Evolutionary conservation across 1,284 basidiomycete genomes (phyloP), one percentile per base, ranked within the genome.

Genomic region (Sphagnurus paluster): DNA sequence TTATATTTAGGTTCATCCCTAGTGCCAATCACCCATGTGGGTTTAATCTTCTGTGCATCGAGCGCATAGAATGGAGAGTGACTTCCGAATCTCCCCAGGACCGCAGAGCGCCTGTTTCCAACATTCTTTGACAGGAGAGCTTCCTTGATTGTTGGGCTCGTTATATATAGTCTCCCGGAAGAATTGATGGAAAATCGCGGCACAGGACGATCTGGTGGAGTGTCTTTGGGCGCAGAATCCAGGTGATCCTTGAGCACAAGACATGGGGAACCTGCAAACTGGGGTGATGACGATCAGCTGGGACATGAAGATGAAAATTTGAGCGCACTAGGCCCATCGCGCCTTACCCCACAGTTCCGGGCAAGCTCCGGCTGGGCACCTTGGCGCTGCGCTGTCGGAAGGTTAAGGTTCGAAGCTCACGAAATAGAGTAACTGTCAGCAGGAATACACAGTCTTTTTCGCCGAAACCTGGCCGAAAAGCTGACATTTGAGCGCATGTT

Each of bases 1-100:
- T 16, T 26, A 20, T 17, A 25, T 25, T 24, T 28, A 26, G 9
- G 8, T 26, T 26, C 8, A 39, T 2, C 4, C 28, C n/a, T 39
- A 35, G 14, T 17, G 23, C 23, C 20, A 17, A 29, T 13, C 19
- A 17, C 11, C 25, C 5, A 2, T 21, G 25, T 39, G n/a, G 25
- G 10, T 24, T 26, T 29, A 39, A 35, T 28, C 51, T 30, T 30
- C 19, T 41, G 14, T 34, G 30, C n/a, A 1, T 35, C 26, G 37
- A n/a, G 0, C 14, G 10, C 5, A 3, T 38, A 66, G 66, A 62
- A 66, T 67, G 64, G 58, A 63, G 45, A 52, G 57, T 9, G 61
- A 64, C 36, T 67, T 66, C 52, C 63, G 1, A 41, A 62, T 28
- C 57, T 67, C 21, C 62, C 64, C 5, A 42, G 35, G 33, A n/a